phyloP scores from a whole-genome alignment of 441 rosid genomes.

The Adansonia rubrostipa region DNA sequence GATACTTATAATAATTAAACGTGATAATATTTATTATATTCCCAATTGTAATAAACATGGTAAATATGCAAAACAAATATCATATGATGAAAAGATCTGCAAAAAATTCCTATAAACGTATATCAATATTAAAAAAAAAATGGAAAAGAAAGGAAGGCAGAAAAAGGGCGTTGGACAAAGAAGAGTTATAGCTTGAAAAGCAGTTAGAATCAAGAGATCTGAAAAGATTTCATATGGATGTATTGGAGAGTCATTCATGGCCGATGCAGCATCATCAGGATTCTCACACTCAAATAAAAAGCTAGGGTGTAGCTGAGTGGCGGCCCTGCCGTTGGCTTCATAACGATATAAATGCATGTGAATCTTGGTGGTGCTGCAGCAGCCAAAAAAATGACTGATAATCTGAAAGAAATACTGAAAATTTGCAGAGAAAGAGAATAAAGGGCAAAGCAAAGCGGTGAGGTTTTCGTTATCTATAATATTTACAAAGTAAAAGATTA shows the following conservation, averaged over 20 bases:
- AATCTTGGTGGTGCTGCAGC: slow-evolving; percentile 92
- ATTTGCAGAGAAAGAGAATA: slow-evolving; percentile 25
- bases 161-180: background rate
- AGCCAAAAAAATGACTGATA: slow-evolving; percentile 58
- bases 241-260: slow-evolving; percentile 50
- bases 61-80: background rate
- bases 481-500: too few species aligned
- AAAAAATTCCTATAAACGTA: background rate
- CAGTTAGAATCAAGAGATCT: too few species aligned
- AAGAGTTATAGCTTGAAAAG: too few species aligned
- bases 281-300: slow-evolving; percentile 57
- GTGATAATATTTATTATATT: too few species aligned
- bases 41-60: too few species aligned
- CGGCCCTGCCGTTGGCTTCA: background rate
- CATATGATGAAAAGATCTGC: background rate
- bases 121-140: background rate
- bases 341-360: slow-evolving; percentile 52
- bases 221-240: too few species aligned
- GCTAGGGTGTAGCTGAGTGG: slow-evolving; percentile 13
- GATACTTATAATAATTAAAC: too few species aligned
- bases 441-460: background rate
- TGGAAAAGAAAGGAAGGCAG: background rate
- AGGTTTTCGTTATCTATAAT: background rate
- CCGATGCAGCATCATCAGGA: slow-evolving; percentile 99
- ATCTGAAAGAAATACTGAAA: slow-evolving; percentile 27